A percentile compares a stretch with the other conserved stretches of the same genome.
phyloP scores from a whole-genome alignment of 2,329 filamentous ascomycete species.

The Cladobotryum mycophilum region DNA sequence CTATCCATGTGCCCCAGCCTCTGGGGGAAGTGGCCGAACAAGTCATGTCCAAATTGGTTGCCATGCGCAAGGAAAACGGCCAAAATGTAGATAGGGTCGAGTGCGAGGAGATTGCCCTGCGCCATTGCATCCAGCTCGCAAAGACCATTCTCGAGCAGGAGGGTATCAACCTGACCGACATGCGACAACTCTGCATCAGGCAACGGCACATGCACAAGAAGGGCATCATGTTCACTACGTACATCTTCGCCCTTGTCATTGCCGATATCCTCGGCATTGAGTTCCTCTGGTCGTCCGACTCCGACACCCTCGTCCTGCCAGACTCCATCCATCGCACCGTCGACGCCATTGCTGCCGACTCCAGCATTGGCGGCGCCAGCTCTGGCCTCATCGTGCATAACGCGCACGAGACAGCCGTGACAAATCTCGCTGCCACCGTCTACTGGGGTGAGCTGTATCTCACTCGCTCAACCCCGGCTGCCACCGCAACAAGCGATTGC shows the following conservation, averaged over 20 bases:
- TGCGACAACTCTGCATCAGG: slow-evolving; percentile 18
- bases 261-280: slow-evolving; percentile 19
- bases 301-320: slow-evolving; percentile 17
- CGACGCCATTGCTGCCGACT: slow-evolving; percentile 16
- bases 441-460: slow-evolving; percentile 23
- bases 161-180: slow-evolving; percentile 13
- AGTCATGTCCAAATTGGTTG: slow-evolving; percentile 12
- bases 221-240: slow-evolving; percentile 22
- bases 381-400: slow-evolving; percentile 20
- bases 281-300: slow-evolving; percentile 22
- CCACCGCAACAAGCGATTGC: slow-evolving; percentile 20
- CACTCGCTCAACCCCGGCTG: slow-evolving; percentile 17
- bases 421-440: slow-evolving; percentile 17
- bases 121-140: slow-evolving; percentile 19
- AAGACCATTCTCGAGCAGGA: slow-evolving; percentile 14
- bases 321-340: slow-evolving; percentile 17
- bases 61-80: slow-evolving; percentile 11
- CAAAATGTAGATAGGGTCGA: slow-evolving; percentile 12
- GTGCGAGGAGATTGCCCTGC: slow-evolving; percentile 14
- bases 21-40: slow-evolving; percentile 18
- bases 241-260: slow-evolving; percentile 19
- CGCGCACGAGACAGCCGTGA: slow-evolving; percentile 15
- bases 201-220: slow-evolving; percentile 22
- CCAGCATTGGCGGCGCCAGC: slow-evolving; percentile 19
- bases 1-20: slow-evolving; percentile 17